Conservation (phyloP, 352 stramenopile species). For the Pythium diclinum region DNA sequence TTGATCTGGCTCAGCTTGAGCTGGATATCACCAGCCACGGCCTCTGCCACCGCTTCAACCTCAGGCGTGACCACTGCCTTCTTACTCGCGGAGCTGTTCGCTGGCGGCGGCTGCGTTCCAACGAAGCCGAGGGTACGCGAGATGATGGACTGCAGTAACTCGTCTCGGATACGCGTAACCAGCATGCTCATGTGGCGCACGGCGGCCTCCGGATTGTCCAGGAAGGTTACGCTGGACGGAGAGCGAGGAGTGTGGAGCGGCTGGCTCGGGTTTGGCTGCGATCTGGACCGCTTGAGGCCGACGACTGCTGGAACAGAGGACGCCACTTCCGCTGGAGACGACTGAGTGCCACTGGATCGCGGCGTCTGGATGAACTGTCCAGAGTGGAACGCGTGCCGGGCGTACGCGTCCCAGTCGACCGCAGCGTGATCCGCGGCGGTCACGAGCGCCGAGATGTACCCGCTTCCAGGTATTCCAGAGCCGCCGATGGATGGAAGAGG, state of each 20-base stretch:
- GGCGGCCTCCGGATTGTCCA: constrained; percentile 39
- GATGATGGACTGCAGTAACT: constrained; percentile 67
- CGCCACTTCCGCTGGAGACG: not conserved
- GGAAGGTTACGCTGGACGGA: constrained; percentile 4
- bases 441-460: constrained; percentile 17
- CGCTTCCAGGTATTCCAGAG: not conserved
- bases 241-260: constrained; percentile 1
- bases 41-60: constrained; percentile 44
- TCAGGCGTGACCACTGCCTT: constrained; percentile 24
- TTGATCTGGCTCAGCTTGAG: constrained; percentile 56
- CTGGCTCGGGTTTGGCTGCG: constrained; percentile 8
- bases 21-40: constrained; percentile 60
- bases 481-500: constrained; percentile 21
- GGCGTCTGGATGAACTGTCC: constrained; percentile 4
- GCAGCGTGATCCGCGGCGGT: constrained; percentile 20
- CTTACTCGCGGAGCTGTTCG: not conserved
- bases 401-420: constrained; percentile 35
- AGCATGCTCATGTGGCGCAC: constrained; percentile 64
- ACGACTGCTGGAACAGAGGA: constrained; percentile 17
- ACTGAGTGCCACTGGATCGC: not conserved
- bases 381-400: constrained; percentile 26
- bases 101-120: constrained; percentile 40
- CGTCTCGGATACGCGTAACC: constrained; percentile 53
- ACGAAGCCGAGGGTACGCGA: constrained; percentile 63
- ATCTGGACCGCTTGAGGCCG: constrained; percentile 24